phyloP scores from a whole-genome alignment of 116 monocot species.

The Cymodocea nodosa region DNA sequence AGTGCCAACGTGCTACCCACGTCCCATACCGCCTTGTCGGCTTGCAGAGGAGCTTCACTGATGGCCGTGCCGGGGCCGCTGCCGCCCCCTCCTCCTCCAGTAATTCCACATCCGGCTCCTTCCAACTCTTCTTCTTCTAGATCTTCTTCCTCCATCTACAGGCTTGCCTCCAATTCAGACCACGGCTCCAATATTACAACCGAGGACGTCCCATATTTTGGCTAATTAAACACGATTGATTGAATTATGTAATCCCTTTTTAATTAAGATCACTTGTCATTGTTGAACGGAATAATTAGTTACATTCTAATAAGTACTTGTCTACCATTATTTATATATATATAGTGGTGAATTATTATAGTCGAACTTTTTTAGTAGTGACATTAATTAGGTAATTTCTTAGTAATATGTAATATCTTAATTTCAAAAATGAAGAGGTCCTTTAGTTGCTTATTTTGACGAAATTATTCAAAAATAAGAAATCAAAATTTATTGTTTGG shows the following conservation, averaged over 20 bases:
- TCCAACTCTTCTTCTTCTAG: conserved; percentile 12
- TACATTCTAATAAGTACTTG: no score
- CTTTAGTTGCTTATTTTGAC: no score
- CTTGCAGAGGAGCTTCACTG: background rate
- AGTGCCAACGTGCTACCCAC: conserved; percentile 8
- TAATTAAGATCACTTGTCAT: no score
- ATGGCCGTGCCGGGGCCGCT: background rate
- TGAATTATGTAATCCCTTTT: background rate
- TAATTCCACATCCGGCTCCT: background rate
- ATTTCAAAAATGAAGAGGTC: no score
- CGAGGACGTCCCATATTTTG: conserved; percentile 43
- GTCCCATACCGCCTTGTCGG: background rate
- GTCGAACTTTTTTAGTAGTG: no score
- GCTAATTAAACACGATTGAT: background rate
- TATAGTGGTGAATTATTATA: no score
- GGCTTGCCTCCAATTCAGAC: conserved; percentile 55
- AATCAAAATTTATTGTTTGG: no score
- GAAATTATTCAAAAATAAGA: no score
- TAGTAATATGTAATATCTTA: no score
- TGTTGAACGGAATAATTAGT: no score
- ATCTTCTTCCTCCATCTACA: conserved; percentile 46
- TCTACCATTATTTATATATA: no score
- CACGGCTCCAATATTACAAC: conserved; percentile 84
- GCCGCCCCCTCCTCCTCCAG: background rate
- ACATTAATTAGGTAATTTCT: no score